phyloP scores from a whole-genome alignment of 2,329 filamentous ascomycete species.

The Pyrenophora seminiperda region DNA sequence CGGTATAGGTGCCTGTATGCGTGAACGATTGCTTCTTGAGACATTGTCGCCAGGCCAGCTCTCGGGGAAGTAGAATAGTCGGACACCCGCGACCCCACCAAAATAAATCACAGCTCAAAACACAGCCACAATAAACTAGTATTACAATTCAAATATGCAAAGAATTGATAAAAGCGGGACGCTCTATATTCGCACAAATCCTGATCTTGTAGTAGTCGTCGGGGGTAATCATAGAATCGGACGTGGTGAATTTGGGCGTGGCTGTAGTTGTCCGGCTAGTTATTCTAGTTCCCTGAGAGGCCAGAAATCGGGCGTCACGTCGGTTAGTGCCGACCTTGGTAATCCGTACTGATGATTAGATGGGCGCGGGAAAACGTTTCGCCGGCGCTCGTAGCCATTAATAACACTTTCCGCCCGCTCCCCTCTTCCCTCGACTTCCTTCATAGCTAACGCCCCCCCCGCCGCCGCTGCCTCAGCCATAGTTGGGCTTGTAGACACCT shows the following conservation, averaged over 20 bases:
- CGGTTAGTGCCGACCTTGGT: constrained; percentile 2
- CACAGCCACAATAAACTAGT: too few relatives aligned
- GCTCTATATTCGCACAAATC: too few relatives aligned
- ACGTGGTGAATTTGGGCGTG: too few relatives aligned
- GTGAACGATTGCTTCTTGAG: constrained; percentile 57
- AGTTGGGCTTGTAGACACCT: constrained; percentile 28
- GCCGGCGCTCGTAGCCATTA: constrained; percentile 11
- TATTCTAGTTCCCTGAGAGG: too few relatives aligned
- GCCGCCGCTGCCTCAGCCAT: constrained; percentile 27
- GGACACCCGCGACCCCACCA: too few relatives aligned
- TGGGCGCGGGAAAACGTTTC: constrained; percentile 21
- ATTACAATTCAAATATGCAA: too few relatives aligned
- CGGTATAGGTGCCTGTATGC: constrained; percentile 75
- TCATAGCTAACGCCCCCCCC: constrained; percentile 13
- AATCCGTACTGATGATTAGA: constrained; percentile 1
- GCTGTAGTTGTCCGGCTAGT: too few relatives aligned
- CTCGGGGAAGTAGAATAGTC: too few relatives aligned
- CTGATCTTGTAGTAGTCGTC: too few relatives aligned
- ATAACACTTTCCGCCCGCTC: constrained; percentile 11
- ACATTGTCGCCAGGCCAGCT: constrained; percentile 29
- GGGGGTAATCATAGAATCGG: too few relatives aligned
- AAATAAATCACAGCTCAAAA: too few relatives aligned
- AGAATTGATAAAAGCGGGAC: too few relatives aligned
- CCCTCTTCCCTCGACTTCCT: constrained; percentile 16
- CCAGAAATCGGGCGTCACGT: constrained; percentile 3